Evolutionary conservation across 306 rosid genomes (phyloP).

Genomic region (Lotus japonicus): DNA sequence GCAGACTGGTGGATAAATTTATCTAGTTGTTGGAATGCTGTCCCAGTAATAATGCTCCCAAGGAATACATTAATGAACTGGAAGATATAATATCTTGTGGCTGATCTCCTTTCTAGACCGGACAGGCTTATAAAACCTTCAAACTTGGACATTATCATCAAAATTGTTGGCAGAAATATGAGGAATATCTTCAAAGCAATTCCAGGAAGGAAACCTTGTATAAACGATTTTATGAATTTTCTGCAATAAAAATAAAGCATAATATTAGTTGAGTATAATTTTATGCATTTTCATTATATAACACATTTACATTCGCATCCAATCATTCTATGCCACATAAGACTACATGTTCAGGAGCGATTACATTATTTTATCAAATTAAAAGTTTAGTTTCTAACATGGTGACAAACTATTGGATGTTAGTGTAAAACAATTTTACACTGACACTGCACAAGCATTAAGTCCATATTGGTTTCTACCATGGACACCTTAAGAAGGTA

Average conservation of each 20-base stretch:
- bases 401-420: too few species aligned
- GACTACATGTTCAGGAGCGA: too few species aligned
- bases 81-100: constrained; percentile 80
- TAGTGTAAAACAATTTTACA: too few species aligned
- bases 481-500: neutral
- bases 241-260: constrained; percentile 38
- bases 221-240: constrained; percentile 57
- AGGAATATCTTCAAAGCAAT: constrained; percentile 92
- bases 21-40: constrained; percentile 92
- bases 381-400: too few species aligned
- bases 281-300: too few species aligned
- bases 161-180: constrained; percentile 67
- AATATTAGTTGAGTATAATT: neutral
- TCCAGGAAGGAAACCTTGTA: constrained; percentile 99
- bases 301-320: neutral
- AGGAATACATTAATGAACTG: constrained; percentile 86
- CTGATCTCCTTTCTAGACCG: constrained; percentile 77
- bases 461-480: neutral
- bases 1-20: constrained; percentile 84
- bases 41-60: constrained; percentile 95
- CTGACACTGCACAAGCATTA: too few species aligned
- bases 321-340: too few species aligned
- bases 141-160: constrained; percentile 93
- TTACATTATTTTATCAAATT: too few species aligned
- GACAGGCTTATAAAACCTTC: constrained; percentile 80